Conservation (phyloP, 2,329 filamentous ascomycete genomes). For the Colletotrichum sp. region DNA sequence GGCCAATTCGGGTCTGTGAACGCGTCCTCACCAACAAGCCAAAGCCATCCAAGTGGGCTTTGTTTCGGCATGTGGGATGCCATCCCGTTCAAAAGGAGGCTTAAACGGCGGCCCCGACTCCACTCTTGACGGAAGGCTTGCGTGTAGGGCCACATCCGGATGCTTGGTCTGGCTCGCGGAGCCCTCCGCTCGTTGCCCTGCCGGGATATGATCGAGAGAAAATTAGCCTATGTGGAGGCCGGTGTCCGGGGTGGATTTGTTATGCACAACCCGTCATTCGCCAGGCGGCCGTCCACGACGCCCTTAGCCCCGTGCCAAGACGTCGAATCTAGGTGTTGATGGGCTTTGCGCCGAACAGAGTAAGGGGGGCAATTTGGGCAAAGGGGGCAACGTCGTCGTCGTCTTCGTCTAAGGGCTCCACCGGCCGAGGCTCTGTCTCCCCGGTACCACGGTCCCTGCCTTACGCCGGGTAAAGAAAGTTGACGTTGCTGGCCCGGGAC, state of each 20-base stretch:
- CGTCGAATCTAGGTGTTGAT: background rate
- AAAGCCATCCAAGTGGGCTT: background rate
- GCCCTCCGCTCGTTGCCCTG: background rate
- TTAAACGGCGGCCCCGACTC: background rate
- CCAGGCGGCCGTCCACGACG: background rate
- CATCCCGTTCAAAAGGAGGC: slow-evolving; percentile 2
- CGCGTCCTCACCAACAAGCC: background rate
- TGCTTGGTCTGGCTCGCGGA: background rate
- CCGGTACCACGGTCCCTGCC: background rate
- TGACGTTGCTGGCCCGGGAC: background rate
- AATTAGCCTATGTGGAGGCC: background rate
- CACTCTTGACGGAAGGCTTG: background rate
- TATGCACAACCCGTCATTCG: background rate
- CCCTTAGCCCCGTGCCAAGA: background rate
- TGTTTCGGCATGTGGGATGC: slow-evolving; percentile 13
- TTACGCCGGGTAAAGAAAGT: background rate
- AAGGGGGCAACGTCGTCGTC: background rate
- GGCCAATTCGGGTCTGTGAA: background rate
- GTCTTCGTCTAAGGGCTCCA: background rate
- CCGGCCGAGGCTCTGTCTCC: background rate
- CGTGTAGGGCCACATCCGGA: background rate
- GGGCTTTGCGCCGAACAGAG: background rate
- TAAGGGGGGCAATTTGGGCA: background rate
- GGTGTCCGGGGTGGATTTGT: background rate
- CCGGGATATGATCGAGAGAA: background rate